phyloP scores from a whole-genome alignment of 2,329 filamentous ascomycete genomes.

The Lasiodiplodia sp. region DNA sequence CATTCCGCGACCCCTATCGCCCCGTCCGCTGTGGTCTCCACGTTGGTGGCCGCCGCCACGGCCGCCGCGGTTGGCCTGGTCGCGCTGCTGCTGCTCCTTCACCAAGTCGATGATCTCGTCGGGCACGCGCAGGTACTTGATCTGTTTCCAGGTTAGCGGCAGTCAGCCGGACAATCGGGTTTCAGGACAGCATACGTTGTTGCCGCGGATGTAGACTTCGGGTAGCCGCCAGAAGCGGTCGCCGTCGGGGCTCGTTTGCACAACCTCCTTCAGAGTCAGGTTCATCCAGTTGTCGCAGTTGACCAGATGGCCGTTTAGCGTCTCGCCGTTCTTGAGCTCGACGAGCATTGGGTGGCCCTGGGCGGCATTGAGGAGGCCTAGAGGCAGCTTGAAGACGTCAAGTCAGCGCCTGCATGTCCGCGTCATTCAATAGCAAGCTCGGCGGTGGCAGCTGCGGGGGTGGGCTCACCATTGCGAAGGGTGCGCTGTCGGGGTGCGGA shows the following conservation, averaged over 20 bases:
- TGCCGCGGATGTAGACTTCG: slow-evolving; percentile 95
- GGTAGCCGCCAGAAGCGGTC: slow-evolving; percentile 92
- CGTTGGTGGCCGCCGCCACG: slow-evolving; percentile 69
- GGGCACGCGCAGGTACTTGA: slow-evolving; percentile 96
- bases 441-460: slow-evolving; percentile 9
- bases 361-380: slow-evolving; percentile 89
- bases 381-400: slow-evolving; percentile 59
- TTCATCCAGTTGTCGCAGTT: slow-evolving; percentile 99
- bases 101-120: slow-evolving; percentile 96
- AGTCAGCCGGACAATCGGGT: background rate
- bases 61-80: slow-evolving; percentile 66
- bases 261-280: slow-evolving; percentile 93
- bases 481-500: background rate
- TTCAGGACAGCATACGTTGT: slow-evolving; percentile 73
- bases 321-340: slow-evolving; percentile 97
- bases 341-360: slow-evolving; percentile 98
- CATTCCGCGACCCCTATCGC: slow-evolving; percentile 48
- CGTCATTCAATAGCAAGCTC: slow-evolving; percentile 30
- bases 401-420: slow-evolving; percentile 38
- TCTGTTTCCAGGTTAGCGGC: slow-evolving; percentile 62
- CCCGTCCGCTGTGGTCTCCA: slow-evolving; percentile 61
- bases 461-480: slow-evolving; percentile 28
- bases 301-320: slow-evolving; percentile 93
- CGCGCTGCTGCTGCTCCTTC: slow-evolving; percentile 86
- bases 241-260: slow-evolving; percentile 93